Conservation (phyloP, 1,284 basidiomycete genomes). For the Apiotrichum sp. region DNA sequence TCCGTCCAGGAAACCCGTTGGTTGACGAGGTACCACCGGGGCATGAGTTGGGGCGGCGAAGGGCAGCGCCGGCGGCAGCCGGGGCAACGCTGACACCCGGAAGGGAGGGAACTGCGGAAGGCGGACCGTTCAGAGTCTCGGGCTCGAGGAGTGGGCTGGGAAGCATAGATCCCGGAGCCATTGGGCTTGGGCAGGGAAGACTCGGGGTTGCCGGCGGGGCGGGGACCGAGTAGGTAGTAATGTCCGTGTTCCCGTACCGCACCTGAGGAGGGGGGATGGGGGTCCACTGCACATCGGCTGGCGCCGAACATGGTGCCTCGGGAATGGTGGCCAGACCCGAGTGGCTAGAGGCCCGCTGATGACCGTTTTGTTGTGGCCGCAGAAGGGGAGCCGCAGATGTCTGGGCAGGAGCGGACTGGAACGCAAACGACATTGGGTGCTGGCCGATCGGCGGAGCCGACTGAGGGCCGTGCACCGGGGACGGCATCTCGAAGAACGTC, state of each 20-base stretch:
- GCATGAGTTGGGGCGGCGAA: conserved; percentile 1
- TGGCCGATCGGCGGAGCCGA: conserved; percentile 9
- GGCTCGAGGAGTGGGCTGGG: not conserved
- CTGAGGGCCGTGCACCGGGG: not conserved
- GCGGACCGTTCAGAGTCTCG: not conserved
- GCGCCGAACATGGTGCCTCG: conserved; percentile 13
- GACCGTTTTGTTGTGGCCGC: not conserved
- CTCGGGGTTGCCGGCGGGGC: conserved; percentile 1
- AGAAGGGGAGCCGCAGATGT: not conserved
- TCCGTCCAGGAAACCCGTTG: not conserved
- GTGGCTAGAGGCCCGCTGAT: conserved; percentile 9
- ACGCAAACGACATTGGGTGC: conserved; percentile 10
- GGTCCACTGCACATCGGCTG: conserved; percentile 9
- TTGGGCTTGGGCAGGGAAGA: conserved; percentile 2
- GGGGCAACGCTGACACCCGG: not conserved
- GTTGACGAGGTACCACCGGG: not conserved
- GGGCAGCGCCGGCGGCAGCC: not conserved
- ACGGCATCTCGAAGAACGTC: not conserved
- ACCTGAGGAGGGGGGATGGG: not conserved
- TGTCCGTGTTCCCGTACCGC: not conserved
- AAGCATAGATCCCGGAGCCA: not conserved
- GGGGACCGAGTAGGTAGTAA: conserved; percentile 3
- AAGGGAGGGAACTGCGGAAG: not conserved
- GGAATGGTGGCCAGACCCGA: conserved; percentile 18
- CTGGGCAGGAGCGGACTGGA: not conserved